phyloP scores from a whole-genome alignment of 306 rosid species.

The Cicer judaicum region DNA sequence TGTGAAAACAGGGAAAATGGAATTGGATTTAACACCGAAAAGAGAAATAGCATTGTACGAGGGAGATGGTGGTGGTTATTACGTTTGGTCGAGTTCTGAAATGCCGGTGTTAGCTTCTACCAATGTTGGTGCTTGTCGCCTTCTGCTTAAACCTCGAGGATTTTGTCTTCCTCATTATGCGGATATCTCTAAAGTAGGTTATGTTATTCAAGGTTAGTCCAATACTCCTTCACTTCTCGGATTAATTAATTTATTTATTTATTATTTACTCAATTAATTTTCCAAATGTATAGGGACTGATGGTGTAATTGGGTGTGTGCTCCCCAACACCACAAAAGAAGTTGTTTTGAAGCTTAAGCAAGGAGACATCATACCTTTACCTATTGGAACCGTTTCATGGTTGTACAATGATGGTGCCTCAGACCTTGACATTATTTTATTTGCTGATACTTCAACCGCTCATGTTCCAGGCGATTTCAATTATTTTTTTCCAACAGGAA shows the following conservation, averaged over 20 bases:
- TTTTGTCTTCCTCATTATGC: slow-evolving; percentile 78
- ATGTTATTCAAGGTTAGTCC: slow-evolving; percentile 54
- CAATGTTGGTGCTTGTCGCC: slow-evolving; percentile 59
- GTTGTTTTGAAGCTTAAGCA: slow-evolving; percentile 55
- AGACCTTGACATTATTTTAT: slow-evolving; percentile 45
- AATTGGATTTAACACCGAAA: slow-evolving; percentile 56
- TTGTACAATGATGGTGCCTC: slow-evolving; percentile 72
- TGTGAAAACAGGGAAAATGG: slow-evolving; percentile 14
- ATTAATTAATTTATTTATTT: too few relatives aligned
- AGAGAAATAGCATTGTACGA: slow-evolving; percentile 42
- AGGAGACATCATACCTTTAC: slow-evolving; percentile 65
- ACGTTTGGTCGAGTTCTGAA: slow-evolving; percentile 54
- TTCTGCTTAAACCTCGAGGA: slow-evolving; percentile 60
- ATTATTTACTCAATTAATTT: background rate
- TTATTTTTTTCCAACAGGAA: slow-evolving; percentile 54
- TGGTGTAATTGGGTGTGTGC: slow-evolving; percentile 60
- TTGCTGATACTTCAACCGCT: slow-evolving; percentile 60
- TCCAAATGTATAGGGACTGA: background rate
- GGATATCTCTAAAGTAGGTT: slow-evolving; percentile 60
- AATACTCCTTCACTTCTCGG: too few relatives aligned
- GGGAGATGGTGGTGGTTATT: slow-evolving; percentile 73
- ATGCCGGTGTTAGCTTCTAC: slow-evolving; percentile 44
- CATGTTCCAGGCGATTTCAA: slow-evolving; percentile 52
- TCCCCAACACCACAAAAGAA: slow-evolving; percentile 45
- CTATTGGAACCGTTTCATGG: slow-evolving; percentile 67